Evolutionary conservation across 495 filamentous ascomycete genomes (phyloP), one percentile per base, ranked within the genome.

Genomic region (Friedmanniomyces simplex): DNA sequence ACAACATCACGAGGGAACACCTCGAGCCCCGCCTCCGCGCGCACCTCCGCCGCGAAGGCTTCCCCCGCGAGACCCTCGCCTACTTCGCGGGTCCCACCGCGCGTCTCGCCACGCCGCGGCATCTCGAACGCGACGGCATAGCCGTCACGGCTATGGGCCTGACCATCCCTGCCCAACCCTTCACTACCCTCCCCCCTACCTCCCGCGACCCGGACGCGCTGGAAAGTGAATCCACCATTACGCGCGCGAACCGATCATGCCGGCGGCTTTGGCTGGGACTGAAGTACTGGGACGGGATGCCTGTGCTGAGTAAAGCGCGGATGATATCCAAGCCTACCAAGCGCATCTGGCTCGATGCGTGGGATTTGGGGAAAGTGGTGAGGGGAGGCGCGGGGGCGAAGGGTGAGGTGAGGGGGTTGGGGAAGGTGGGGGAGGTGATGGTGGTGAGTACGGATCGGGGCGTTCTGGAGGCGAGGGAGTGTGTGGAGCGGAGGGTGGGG

Each of bases 221-320:
- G 42, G 72, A 72, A 47, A 67, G 67, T n/a, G 45, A 62, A 47
- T 81, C 83, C 63, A 75, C 79, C 0, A 77, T 91, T 46, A 96
- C 89, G 24, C 81, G 82, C 52, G 80, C 77, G 62, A 97, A 96
- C 72, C 76, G 91, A 5, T 77, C 88, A 1, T 79, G 79, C 37
- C 74, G 90, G 64, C 77, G 93, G 48, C 71, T 98, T 8, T 98
- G 93, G 93, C 65, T 98, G 10, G 91, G 89, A 10, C 71, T 97
- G 64, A 97, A 97, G 75, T 98, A 98, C 76, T 89, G 79, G 80
- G 82, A 89, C 65, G 88, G 88, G 66, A 74, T 87, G 68, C 88
- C 94, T 2, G 93, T 98, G 50, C 66, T 98, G 55, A 77, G 77
- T 32, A 75, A 82, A 64, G 78, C 95, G 70, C 62, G 63, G 28